Percentiles rank a stretch among this genome's conserved stretches.
phyloP scores from a whole-genome alignment of 768 basidiomycete species.

The Steccherinum ochraceum region DNA sequence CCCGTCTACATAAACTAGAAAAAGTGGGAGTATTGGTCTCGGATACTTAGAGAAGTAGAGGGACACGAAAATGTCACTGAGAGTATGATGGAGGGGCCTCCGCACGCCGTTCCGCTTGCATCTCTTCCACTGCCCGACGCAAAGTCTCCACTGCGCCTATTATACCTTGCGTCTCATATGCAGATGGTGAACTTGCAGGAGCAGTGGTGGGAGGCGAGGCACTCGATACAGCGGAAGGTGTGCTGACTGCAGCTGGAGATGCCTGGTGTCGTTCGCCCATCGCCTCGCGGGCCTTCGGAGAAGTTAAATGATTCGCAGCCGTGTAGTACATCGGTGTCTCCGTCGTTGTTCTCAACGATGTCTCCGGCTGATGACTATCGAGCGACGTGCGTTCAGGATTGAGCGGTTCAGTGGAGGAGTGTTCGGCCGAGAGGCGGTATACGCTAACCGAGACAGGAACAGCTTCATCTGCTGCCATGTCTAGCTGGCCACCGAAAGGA shows the following conservation, averaged over 20 bases:
- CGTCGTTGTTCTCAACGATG: not conserved
- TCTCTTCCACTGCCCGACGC: constrained; percentile 19
- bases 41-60: too few species aligned
- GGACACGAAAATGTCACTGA: too few species aligned
- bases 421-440: too few species aligned
- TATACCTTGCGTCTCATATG: constrained; percentile 15
- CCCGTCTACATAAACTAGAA: too few species aligned
- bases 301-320: not conserved
- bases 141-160: constrained; percentile 24
- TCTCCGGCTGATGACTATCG: not conserved
- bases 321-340: too few species aligned
- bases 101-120: constrained; percentile 8
- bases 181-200: not conserved
- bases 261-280: not conserved
- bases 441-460: too few species aligned
- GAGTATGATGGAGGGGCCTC: constrained; percentile 21
- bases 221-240: not conserved
- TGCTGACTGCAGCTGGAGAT: not conserved
- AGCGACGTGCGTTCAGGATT: too few species aligned
- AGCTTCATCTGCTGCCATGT: too few species aligned
- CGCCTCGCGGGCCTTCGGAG: not conserved
- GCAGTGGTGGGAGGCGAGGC: constrained; percentile 7
- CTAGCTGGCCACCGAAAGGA: too few species aligned
- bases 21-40: too few species aligned
- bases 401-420: too few species aligned